These are phyloP conservation scores for Malassezia vespertilionis DNA, from an alignment of 1,284 basidiomycete genomes.

Conservation along the genomic window DNA sequence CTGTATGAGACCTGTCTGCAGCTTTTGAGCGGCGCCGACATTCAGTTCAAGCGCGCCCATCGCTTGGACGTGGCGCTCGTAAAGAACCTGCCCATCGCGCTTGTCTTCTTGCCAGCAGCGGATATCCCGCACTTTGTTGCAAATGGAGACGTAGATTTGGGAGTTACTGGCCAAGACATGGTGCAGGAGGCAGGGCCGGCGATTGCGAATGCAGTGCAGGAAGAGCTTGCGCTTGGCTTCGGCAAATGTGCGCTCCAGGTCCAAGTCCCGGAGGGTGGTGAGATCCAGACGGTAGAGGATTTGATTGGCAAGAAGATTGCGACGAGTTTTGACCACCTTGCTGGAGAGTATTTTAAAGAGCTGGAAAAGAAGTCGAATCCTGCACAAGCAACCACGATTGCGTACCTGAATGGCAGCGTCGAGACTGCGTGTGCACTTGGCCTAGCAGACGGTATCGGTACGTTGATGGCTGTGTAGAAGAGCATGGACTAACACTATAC, in stretches of 20 bases:
- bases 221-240: slow-evolving; percentile 75
- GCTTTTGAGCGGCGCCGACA: slow-evolving; percentile 71
- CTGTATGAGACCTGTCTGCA: slow-evolving; percentile 85
- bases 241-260: slow-evolving; percentile 90
- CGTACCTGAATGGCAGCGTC: slow-evolving; percentile 93
- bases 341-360: slow-evolving; percentile 65
- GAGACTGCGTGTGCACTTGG: slow-evolving; percentile 95
- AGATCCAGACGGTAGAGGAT: slow-evolving; percentile 63
- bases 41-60: slow-evolving; percentile 81
- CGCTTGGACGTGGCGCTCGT: slow-evolving; percentile 84
- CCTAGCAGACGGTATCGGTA: slow-evolving; percentile 90
- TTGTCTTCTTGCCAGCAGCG: slow-evolving; percentile 92
- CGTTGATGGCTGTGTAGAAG: slow-evolving; percentile 42
- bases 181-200: slow-evolving; percentile 72
- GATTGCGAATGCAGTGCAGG: slow-evolving; percentile 55
- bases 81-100: slow-evolving; percentile 81
- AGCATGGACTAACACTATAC: background rate
- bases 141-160: slow-evolving; percentile 82
- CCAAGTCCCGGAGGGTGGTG: slow-evolving; percentile 70
- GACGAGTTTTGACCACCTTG: slow-evolving; percentile 81
- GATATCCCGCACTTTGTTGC: slow-evolving; percentile 99
- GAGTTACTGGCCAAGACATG: slow-evolving; percentile 93
- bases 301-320: slow-evolving; percentile 84
- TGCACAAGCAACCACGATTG: slow-evolving; percentile 55
- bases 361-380: slow-evolving; percentile 57